Base-by-base conservation (phyloP, 345 rosid genomes). In the Populus ilicifolia region DNA sequence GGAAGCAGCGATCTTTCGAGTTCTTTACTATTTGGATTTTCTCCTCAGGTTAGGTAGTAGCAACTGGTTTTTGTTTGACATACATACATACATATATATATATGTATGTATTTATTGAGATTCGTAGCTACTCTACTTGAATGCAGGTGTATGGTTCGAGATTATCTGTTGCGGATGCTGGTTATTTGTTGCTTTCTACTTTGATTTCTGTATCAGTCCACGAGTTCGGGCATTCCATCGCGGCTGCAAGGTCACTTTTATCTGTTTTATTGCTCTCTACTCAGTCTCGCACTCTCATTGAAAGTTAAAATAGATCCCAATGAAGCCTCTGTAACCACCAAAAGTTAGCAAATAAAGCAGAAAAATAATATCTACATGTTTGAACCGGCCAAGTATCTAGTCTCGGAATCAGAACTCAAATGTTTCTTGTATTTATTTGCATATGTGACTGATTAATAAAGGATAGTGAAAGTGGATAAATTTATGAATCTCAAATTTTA, bases 171-270 rank as follows among this genome's bases (percentile, higher is more conserved):
- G 80, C 82, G 1, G 90, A 89, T 71, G 85, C 89, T 35, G 85
- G 76, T 38, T 81, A 85, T 66, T 77, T 95, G 10, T 30, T 90
- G 6, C 8, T 87, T 73, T 87, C 97, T 12, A 90, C 97, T 75
- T 77, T 87, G 75, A 69, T 96, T n/a, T 88, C 99, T 23, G 96
- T 96, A 43, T 85, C 83, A 23, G 80, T 86, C 39, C 99, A 92
- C 83, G 98, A 96, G 82, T 77, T 93, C 20, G 99, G 99, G 21
- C 99, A 96, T 74, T 97, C 98, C 67, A 65, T 91, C 61, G 91
- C 97, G 71, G 98, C 98, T 79, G 93, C 98, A 10, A 92, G 96
- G 98, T 92, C 61, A 43, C 82, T 46, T 66, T 27, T 18, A 43
- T 25, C 23, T 10, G 14, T 20, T 16, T 66, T 67, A 6, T 8